Base-by-base conservation (phyloP, 441 rosid genomes). In the Omphalea diandra region DNA sequence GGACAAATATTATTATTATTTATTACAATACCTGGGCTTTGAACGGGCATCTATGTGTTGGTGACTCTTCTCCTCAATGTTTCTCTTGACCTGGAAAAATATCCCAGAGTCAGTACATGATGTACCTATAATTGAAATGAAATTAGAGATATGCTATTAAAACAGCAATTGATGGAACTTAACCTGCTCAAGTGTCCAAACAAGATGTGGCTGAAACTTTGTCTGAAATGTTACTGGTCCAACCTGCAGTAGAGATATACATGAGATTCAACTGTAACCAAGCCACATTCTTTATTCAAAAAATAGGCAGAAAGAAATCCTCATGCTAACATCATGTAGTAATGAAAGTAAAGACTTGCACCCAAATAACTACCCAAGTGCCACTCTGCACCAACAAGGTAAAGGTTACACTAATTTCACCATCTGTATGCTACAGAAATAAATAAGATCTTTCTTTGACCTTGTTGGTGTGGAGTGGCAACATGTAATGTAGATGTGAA, bases 171-270 rank as follows among this genome's bases (percentile, higher is more conserved):
- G 32, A 35, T 24, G 59, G 53, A 67, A 35, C 66, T 20, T 59
- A 73, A 88, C 99, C 99, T 93, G 95, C 76, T 96, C 97, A 57
- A 93, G 89, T 4, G 85, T 81, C 97, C 96, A 90, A 71, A 88
- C 83, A 81, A 93, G 97, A 76, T 90, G 94, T n/a, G 93, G 83
- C 88, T 84, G 98, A 74, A 89, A 91, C 72, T 83, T 93, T 4
- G 95, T 88, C 76, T 89, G 76, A 71, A 86, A 96, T 71, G 94
- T 91, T 68, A 86, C 65, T 71, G 96, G 98, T 65, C 86, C 90
- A 22, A 85, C 91, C 98, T 95, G 85, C 68, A 72, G 38, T 18
- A 73, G 40, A 7, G 62, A 73, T 10, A 52, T 22, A 22, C 63
- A 77, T 49, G 73, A 43, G 33, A 71, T 5, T 27, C 36, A 72